Evolutionary conservation across 306 rosid species (phyloP).

Genomic region (Potentilla sterilis): DNA sequence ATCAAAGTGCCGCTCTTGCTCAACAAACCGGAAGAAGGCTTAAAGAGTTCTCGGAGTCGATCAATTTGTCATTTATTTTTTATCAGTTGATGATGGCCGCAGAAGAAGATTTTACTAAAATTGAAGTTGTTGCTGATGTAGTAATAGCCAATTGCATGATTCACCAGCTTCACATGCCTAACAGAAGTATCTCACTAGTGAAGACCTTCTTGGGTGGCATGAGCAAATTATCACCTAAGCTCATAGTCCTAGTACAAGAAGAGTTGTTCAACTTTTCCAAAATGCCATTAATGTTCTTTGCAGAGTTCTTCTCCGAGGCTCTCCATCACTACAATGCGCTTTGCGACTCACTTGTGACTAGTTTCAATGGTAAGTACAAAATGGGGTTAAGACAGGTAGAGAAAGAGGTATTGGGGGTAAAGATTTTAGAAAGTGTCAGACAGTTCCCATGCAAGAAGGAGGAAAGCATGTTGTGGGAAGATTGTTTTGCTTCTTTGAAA

Average conservation of each 20-base stretch:
- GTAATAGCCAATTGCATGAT: neutral
- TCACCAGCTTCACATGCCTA: conserved; percentile 2
- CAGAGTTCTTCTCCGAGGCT: conserved; percentile 73
- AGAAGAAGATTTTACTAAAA: neutral
- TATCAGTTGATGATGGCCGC: neutral
- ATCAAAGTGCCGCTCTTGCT: neutral
- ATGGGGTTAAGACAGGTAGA: conserved; percentile 40
- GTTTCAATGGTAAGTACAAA: conserved; percentile 31
- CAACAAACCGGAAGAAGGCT: conserved; percentile 9
- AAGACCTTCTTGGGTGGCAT: conserved; percentile 13
- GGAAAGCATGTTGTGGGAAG: conserved; percentile 39
- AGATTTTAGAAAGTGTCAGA: conserved; percentile 45
- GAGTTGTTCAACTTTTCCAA: conserved; percentile 51
- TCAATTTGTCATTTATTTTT: neutral
- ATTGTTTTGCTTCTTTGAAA: conserved; percentile 31
- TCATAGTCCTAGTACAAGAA: conserved; percentile 55
- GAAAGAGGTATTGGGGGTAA: conserved; percentile 48
- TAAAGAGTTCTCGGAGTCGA: neutral
- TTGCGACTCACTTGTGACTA: conserved; percentile 22
- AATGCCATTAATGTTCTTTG: conserved; percentile 54
- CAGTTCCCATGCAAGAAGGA: conserved; percentile 45
- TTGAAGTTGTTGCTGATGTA: neutral
- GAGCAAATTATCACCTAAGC: conserved; percentile 49
- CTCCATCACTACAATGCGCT: conserved; percentile 55
- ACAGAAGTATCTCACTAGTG: neutral